Evolutionary conservation across 495 filamentous ascomycete genomes (phyloP).

Genomic region (Aspergillus leporis): DNA sequence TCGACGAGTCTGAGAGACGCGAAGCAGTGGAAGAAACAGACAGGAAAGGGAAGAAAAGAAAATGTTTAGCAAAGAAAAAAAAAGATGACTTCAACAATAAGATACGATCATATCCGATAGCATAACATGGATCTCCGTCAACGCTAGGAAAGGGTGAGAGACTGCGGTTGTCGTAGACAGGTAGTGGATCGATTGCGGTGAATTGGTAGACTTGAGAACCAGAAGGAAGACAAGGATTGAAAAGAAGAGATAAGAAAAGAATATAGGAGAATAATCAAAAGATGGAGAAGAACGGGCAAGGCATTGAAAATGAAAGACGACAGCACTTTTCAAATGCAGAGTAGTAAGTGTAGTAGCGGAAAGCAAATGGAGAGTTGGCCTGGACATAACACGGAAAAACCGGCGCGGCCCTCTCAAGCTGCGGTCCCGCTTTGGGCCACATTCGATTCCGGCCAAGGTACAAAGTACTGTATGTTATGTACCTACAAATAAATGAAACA

Average conservation of each 20-base stretch:
- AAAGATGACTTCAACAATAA: constrained; percentile 4
- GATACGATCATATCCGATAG: constrained; percentile 15
- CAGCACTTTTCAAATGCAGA: background rate
- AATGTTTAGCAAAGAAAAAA: background rate
- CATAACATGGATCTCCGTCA: constrained; percentile 6
- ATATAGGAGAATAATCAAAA: constrained; percentile 2
- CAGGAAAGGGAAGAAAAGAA: constrained; percentile 2
- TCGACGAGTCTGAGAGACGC: background rate
- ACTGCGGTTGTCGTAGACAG: background rate
- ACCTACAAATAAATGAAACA: background rate
- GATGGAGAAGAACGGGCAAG: background rate
- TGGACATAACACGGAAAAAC: constrained; percentile 26
- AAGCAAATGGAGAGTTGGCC: constrained; percentile 28
- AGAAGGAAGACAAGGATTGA: constrained; percentile 9
- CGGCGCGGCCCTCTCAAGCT: constrained; percentile 13
- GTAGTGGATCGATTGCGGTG: constrained; percentile 1
- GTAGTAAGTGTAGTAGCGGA: constrained; percentile 5
- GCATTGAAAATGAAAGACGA: background rate
- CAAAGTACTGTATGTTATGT: background rate
- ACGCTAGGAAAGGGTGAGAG: constrained; percentile 6
- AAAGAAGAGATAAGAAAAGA: constrained; percentile 10
- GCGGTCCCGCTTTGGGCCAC: constrained; percentile 16
- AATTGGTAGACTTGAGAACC: background rate
- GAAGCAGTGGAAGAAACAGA: background rate
- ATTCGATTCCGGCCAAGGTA: background rate